Conservation (phyloP, 805 yeast species). For the Saturnispora halmiae region DNA sequence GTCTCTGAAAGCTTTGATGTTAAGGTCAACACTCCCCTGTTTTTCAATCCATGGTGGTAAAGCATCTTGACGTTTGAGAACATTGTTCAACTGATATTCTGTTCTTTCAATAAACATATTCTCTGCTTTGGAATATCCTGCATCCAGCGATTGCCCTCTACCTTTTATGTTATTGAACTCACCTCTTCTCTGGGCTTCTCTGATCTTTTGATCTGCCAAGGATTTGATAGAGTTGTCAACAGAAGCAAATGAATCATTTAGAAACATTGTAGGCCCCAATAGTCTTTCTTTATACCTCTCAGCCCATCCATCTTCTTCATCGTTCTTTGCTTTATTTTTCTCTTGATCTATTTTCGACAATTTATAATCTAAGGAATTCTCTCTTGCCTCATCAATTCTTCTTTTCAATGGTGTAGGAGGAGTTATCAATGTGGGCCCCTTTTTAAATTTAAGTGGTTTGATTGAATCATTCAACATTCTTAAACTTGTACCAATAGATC, state of each 20-base stretch:
- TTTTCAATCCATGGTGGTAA: constrained; percentile 88
- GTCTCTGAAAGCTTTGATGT: constrained; percentile 39
- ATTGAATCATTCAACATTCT: constrained; percentile 50
- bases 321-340: constrained; percentile 16
- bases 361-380: constrained; percentile 55
- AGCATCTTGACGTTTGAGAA: constrained; percentile 65
- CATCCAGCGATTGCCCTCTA: constrained; percentile 53
- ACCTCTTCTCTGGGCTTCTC: constrained; percentile 64
- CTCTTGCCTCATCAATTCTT: constrained; percentile 54
- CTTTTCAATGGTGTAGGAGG: constrained; percentile 19
- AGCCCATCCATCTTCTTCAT: constrained; percentile 41
- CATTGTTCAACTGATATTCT: constrained; percentile 72
- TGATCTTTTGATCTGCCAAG: constrained; percentile 67
- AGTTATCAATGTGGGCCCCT: constrained; percentile 5
- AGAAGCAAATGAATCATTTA: constrained; percentile 33
- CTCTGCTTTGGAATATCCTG: constrained; percentile 29
- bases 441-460: constrained; percentile 27
- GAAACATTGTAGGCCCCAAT: constrained; percentile 45
- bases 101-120: constrained; percentile 56
- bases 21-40: constrained; percentile 47
- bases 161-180: constrained; percentile 47
- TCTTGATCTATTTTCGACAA: constrained; percentile 33
- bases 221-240: constrained; percentile 48
- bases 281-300: constrained; percentile 58
- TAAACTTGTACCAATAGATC: constrained; percentile 35